Evolutionary conservation across 1,284 basidiomycete genomes (phyloP).

Genomic region (Trametes pubescens): DNA sequence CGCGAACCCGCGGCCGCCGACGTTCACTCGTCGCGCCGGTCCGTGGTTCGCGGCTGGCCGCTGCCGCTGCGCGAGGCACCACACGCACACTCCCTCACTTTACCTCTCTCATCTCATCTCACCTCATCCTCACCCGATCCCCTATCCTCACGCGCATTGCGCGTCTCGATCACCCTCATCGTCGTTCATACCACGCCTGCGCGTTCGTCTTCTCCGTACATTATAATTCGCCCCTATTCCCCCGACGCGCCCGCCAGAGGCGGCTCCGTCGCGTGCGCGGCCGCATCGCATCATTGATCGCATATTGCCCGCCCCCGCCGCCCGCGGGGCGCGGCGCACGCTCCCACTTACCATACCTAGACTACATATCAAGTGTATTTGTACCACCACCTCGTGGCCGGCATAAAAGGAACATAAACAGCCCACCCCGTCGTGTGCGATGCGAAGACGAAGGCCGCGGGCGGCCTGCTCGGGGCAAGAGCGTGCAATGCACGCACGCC

Average conservation of each 20-base stretch:
- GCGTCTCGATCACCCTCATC: constrained; percentile 2
- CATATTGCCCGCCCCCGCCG: constrained; percentile 34
- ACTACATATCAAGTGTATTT: constrained; percentile 58
- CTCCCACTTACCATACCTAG: constrained; percentile 49
- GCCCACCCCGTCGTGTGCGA: constrained; percentile 2
- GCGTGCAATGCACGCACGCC: constrained; percentile 6
- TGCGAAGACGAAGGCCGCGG: background rate
- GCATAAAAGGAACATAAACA: constrained; percentile 31
- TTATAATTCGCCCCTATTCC: constrained; percentile 37
- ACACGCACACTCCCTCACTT: constrained; percentile 31
- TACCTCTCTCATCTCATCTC: constrained; percentile 7
- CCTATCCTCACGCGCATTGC: background rate
- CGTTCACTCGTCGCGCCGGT: constrained; percentile 14
- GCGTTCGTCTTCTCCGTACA: constrained; percentile 31
- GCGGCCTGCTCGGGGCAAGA: constrained; percentile 13
- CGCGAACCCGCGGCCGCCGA: constrained; percentile 8
- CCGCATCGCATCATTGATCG: constrained; percentile 31
- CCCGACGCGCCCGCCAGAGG: constrained; percentile 24
- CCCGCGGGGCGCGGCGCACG: constrained; percentile 21
- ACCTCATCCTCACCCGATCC: constrained; percentile 4
- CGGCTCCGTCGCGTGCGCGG: constrained; percentile 14
- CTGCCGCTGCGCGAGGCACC: constrained; percentile 20
- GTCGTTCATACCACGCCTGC: constrained; percentile 10
- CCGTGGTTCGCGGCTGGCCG: constrained; percentile 16
- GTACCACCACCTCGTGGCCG: constrained; percentile 46